These are phyloP conservation scores for Mortierella sp. DNA, from an alignment of 371 early-diverging fungal genomes.

Conservation along the genomic window DNA sequence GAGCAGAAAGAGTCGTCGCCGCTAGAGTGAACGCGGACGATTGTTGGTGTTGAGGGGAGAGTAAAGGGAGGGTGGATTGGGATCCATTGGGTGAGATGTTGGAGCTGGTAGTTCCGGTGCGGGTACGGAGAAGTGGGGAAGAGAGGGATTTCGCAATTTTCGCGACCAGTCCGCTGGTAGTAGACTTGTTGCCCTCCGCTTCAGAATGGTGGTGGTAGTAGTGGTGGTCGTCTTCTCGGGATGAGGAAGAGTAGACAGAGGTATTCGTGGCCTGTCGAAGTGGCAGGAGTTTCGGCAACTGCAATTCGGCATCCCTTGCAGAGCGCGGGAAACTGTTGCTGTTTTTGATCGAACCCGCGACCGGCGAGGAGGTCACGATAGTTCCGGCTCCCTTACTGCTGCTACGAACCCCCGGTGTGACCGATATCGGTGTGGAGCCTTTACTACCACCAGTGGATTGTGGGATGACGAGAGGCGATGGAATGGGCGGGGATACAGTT, in stretches of 20 bases:
- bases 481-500: background rate
- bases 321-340: background rate
- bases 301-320: background rate
- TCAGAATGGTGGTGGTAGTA: background rate
- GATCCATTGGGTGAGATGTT: slow-evolving; percentile 29
- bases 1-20: slow-evolving; percentile 33
- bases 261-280: background rate
- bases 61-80: background rate
- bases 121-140: slow-evolving; percentile 25
- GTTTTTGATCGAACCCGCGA: background rate
- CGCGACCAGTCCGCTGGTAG: slow-evolving; percentile 27
- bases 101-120: background rate
- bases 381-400: background rate
- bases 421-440: background rate
- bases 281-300: background rate
- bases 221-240: background rate
- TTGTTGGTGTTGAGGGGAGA: slow-evolving; percentile 26
- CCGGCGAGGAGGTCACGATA: background rate
- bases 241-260: background rate
- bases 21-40: slow-evolving; percentile 41
- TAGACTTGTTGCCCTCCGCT: background rate
- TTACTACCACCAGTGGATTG: background rate
- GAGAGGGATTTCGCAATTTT: slow-evolving; percentile 47
- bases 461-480: background rate
- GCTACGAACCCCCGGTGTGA: background rate